phyloP scores from a whole-genome alignment of 2,329 filamentous ascomycete species.

The Stemphylium vesicarium region DNA sequence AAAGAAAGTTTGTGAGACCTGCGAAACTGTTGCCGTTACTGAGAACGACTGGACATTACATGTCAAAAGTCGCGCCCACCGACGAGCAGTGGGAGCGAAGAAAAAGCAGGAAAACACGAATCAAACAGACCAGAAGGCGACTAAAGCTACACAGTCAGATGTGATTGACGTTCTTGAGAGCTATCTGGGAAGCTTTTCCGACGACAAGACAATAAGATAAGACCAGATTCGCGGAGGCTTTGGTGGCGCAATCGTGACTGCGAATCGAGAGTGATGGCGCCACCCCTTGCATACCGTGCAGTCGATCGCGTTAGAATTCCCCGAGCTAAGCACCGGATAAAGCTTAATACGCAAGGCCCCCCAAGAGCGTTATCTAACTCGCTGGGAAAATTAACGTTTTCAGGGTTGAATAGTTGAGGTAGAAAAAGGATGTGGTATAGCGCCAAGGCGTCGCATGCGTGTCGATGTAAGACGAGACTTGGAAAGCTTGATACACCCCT shows the following conservation, averaged over 20 bases:
- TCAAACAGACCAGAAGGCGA: not conserved
- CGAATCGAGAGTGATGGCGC: not conserved
- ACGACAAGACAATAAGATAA: not conserved
- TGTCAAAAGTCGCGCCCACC: conserved; percentile 62
- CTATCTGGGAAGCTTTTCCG: conserved; percentile 21
- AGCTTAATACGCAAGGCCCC: not conserved
- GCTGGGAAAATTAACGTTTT: not conserved
- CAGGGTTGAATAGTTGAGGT: conserved; percentile 1
- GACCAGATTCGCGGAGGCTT: not conserved
- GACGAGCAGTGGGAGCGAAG: conserved; percentile 39
- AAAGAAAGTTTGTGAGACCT: conserved; percentile 72
- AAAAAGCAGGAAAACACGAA: conserved; percentile 35
- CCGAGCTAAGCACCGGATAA: not conserved
- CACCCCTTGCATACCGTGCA: not conserved
- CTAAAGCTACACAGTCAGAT: conserved; percentile 16
- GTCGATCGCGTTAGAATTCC: not conserved
- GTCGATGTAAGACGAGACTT: not conserved
- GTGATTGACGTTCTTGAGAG: conserved; percentile 31
- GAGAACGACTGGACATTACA: conserved; percentile 65
- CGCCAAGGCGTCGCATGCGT: not conserved
- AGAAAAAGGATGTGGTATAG: conserved; percentile 6
- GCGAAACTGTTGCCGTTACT: conserved; percentile 63
- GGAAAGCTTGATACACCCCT: not conserved
- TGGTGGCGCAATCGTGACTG: not conserved
- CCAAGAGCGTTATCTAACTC: not conserved